Evolutionary conservation across 768 basidiomycete genomes (phyloP).

Genomic region (Coprinopsis strossmayeri): DNA sequence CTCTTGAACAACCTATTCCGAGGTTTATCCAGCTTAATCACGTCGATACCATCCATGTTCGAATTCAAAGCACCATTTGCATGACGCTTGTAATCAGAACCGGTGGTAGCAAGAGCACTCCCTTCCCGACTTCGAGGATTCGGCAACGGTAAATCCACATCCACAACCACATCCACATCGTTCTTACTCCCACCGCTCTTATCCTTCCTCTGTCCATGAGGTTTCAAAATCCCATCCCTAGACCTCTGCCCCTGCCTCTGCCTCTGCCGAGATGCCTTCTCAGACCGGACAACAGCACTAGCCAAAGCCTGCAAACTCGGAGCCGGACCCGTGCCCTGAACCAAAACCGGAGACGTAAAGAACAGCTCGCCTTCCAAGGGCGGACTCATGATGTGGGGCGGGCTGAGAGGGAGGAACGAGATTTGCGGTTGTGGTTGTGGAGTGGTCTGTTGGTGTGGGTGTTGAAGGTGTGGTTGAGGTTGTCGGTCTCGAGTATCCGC

Average conservation of each 20-base stretch:
- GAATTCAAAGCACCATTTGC: not conserved
- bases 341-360: conserved; percentile 44
- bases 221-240: too few relatives aligned
- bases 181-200: not conserved
- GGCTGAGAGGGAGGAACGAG: conserved; percentile 44
- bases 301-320: not conserved
- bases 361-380: conserved; percentile 50
- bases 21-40: not conserved
- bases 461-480: too few relatives aligned
- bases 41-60: not conserved
- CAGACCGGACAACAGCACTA: too few relatives aligned
- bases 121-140: not conserved
- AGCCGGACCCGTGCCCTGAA: conserved; percentile 7
- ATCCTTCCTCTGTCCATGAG: too few relatives aligned
- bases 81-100: too few relatives aligned
- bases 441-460: conserved; percentile 4
- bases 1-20: not conserved
- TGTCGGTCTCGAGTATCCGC: too few relatives aligned
- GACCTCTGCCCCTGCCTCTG: too few relatives aligned
- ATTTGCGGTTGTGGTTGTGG: conserved; percentile 16
- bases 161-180: not conserved
- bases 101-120: not conserved
- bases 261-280: too few relatives aligned
- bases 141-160: not conserved
- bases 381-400: conserved; percentile 50